Evolutionary conservation across 2,329 filamentous ascomycete species (phyloP), one percentile per base, ranked within the genome.

Genomic region (Phyllosticta citriasiana): DNA sequence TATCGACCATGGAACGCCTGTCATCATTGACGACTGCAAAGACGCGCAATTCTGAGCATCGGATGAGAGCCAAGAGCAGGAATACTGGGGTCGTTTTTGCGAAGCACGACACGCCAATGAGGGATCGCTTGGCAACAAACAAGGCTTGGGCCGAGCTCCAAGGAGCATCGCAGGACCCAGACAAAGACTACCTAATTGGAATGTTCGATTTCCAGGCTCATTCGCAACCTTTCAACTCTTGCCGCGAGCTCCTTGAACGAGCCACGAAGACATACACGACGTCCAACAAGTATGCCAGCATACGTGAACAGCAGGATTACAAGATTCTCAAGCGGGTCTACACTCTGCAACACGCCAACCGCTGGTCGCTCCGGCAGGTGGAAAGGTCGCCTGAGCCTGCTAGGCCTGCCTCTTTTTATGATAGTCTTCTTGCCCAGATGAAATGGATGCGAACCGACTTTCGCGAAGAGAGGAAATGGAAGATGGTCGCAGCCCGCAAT

Each of bases 381-480:
- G 90, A 95, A 70, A 88, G 91, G 61, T 89, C 86, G 50, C 81
- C 86, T 1, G 94, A 99, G 73, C 92, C 93, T 4, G 80, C 84
- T 3, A 84, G 91, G 47, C 87, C 87, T 19, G 82, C 84, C 0
- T 86, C 88, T 1, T 93, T 97, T 67, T 89, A 87, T 83, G 94
- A 99, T 74, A 82, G 93, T 58, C 73, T 97, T 60, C 78, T 99
- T 33, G 84, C 91, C 66, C 92, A 99, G 77, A 90, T 93, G 83
- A 96, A 92, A 73, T 97, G 93, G 93, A 95, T 99, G 90, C 85
- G 92, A 57, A 97, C 91, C 1, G 94, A 99, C 74, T 97, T 97
- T 69, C 84, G 88, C 57, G 90, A 97, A 74, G 94, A 97, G 73
- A 81, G 91, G 51, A 96, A 96, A 72, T 96, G 92, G 91, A 97